Evolutionary conservation across 768 basidiomycete genomes (phyloP).

Genomic region (Strobilomyces dryophilus): DNA sequence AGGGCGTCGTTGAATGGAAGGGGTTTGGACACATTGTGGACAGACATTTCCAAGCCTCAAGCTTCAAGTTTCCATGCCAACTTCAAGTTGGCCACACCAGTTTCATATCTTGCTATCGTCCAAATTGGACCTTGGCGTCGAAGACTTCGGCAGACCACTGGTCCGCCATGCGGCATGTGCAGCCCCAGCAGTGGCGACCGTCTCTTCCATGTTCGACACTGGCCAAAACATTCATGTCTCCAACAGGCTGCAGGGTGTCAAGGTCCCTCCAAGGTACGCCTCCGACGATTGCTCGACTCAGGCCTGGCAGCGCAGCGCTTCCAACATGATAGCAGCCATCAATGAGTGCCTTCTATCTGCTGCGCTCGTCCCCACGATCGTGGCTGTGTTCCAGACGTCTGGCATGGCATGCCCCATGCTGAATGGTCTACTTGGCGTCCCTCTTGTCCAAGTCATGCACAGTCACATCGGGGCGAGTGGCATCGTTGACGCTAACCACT

Average conservation of each 20-base stretch:
- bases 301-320: conserved; percentile 37
- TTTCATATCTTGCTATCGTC: too few relatives aligned
- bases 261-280: conserved; percentile 40
- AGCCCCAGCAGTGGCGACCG: too few relatives aligned
- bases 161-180: too few relatives aligned
- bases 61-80: too few relatives aligned
- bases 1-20: too few relatives aligned
- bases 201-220: conserved; percentile 40
- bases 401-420: conserved; percentile 76
- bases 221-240: conserved; percentile 30
- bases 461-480: conserved; percentile 87
- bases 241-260: conserved; percentile 36
- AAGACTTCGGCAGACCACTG: too few relatives aligned
- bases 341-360: conserved; percentile 89
- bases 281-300: not conserved
- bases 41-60: too few relatives aligned
- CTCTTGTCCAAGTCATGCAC: conserved; percentile 89
- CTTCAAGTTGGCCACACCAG: too few relatives aligned
- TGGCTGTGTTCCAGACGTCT: conserved; percentile 77
- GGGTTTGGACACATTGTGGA: too few relatives aligned
- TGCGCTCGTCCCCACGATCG: conserved; percentile 82
- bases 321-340: conserved; percentile 55
- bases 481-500: not conserved
- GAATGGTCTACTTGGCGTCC: conserved; percentile 85
- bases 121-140: too few relatives aligned